These are phyloP conservation scores for Elaeagnus macrophylla DNA, from an alignment of 306 rosid genomes.

Conservation along the genomic window DNA sequence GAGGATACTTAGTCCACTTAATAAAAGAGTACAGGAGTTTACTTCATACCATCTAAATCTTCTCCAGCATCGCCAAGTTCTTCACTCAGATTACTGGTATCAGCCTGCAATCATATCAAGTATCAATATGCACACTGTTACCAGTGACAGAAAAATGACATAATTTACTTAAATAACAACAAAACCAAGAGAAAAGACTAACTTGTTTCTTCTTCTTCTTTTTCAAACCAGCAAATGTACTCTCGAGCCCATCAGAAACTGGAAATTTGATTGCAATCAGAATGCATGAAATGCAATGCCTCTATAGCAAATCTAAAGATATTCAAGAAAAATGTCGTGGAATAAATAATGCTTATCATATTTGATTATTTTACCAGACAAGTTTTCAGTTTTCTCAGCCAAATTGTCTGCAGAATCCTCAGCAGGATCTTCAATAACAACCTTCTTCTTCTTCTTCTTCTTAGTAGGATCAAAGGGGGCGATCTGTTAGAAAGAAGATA, in stretches of 20 bases:
- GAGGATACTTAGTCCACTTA: background rate
- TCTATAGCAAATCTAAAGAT: background rate
- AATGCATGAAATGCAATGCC: constrained; percentile 1
- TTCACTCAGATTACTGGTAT: constrained; percentile 49
- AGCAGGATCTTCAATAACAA: constrained; percentile 28
- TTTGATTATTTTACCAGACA: constrained; percentile 35
- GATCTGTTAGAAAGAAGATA: constrained; percentile 31
- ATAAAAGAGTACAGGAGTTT: background rate
- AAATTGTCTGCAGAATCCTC: constrained; percentile 66
- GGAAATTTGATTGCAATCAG: constrained; percentile 19
- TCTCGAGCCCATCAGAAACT: constrained; percentile 78
- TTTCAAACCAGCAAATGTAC: constrained; percentile 73
- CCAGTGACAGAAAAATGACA: background rate
- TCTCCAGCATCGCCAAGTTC: constrained; percentile 55
- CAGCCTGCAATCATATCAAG: constrained; percentile 46
- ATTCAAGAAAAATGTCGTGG: background rate
- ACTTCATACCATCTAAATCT: constrained; percentile 55
- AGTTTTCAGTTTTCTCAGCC: constrained; percentile 60
- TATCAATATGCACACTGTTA: constrained; percentile 1
- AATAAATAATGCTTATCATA: background rate
- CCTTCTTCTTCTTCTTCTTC: constrained; percentile 80
- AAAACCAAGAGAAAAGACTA: constrained; percentile 14
- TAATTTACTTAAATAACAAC: background rate
- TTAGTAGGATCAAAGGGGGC: constrained; percentile 80
- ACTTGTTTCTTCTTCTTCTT: constrained; percentile 94